Base-by-base conservation (phyloP, 768 basidiomycete species). In the Amanita fuliginea region DNA sequence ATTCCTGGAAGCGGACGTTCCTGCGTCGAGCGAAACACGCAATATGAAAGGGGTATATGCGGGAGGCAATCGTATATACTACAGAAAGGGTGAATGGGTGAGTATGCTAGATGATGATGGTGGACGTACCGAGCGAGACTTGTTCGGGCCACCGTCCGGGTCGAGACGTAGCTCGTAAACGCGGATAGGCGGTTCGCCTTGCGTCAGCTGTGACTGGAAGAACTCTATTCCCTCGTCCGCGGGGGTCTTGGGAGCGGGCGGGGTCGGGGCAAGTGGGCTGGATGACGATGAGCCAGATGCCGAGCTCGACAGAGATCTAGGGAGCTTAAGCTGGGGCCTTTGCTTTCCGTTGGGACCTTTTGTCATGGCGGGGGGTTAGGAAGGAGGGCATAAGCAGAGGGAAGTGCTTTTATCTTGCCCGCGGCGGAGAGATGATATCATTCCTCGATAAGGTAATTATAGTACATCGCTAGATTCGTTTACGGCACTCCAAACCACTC, bases 11-110 rank as follows among this genome's bases (percentile, higher is more conserved):
- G 91, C 90, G 2, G 90, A 83, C 2, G 93, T 93, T 6, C 96
- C 96, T 0, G 95, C 88, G 42, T 94, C 86, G 44, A 98, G 74
- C 16, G 86, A 84, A 32, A 99, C 86, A 47, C 96, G 83, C 22
- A 99, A 70, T 43, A 98, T 77, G 62, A 98, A 99, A 1, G 94
- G 94, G 14, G 70, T 69, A 60, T 81, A 76, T 19, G 94, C 90
- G 9, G 96, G 92, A 7, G 96, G 96, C 14, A 99, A 80, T 35
- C 96, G 92, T 57, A 95, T 86, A 64, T 98, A 97, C 96, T 97
- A 52, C 24, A 54, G 36, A 3, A 32, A 39, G 32, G 19, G 14
- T 34, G 50, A 52, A 26, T 55, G 35, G 19, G 46, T 19, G 47
- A 28, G 47, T 36, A 16, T 32, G 42, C 11, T 37, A 16, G 33